Base-by-base conservation (phyloP, 1,139 yeast species). In the Kodamaea plutei region DNA sequence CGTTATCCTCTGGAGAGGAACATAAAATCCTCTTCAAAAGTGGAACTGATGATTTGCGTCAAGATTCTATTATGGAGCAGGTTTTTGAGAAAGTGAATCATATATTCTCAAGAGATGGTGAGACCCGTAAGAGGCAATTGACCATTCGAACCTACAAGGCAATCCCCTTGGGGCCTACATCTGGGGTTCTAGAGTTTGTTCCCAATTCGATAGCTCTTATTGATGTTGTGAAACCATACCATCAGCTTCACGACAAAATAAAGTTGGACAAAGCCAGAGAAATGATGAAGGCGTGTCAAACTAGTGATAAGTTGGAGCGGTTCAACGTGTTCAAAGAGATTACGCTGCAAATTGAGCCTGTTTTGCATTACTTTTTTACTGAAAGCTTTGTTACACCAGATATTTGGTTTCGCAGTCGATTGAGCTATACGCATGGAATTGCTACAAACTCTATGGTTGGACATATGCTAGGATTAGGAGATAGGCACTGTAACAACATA, bases 11-110 rank as follows among this genome's bases (percentile, higher is more conserved):
- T 47, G 97, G 96, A 0, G 43, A 54, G 0, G 47, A 40, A 0
- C 80, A 75, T 37, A 74, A 64, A 35, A 69, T 81, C 49, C 61
- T 91, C 13, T 63, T 88, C 43, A 93, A 93, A 49, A 84, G 87
- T 17, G 89, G 95, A 4, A 73, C 85, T 5, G 98, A 93, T 56
- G 98, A 93, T 56, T 59, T 91, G 34, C 64, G 98, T 34, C 98
- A 93, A 55, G 99, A 93, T 56, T 84, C 95, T 0, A 85, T 91
- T 38, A 93, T 93, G 98, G 95, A 89, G 52, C 98, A 91, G 51
- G 97, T 91, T 1, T 93, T 93, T 54, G 82, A 71, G 16, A 85
- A 88, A 50, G 96, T 88, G 12, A 87, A 89, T 48, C 59, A 64
- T n/a, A 72, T 89, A 25, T 69, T 91, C 38, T 54, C 47, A 10